A percentile compares a stretch with the other conserved stretches of the same genome.
These are phyloP conservation scores for Citrus trifoliata DNA, from an alignment of 345 rosid species.

Conservation along the genomic window DNA sequence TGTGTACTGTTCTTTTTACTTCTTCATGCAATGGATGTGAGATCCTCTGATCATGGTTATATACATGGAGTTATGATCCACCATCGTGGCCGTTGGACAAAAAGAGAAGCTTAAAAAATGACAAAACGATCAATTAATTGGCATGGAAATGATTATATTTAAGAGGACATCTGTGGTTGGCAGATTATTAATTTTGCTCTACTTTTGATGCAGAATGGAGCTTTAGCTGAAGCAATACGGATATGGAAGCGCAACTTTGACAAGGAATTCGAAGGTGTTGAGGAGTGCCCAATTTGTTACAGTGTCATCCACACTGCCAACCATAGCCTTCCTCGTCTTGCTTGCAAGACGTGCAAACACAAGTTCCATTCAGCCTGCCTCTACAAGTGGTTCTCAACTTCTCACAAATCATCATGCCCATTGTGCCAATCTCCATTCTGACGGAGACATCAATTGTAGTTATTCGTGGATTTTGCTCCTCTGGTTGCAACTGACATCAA, in stretches of 20 bases:
- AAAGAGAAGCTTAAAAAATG: background rate
- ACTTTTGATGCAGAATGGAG: slow-evolving; percentile 72
- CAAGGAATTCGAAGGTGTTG: slow-evolving; percentile 96
- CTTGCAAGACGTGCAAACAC: slow-evolving; percentile 93
- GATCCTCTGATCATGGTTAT: background rate
- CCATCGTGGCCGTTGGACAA: background rate
- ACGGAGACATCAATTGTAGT: slow-evolving; percentile 7
- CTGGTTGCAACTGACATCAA: background rate
- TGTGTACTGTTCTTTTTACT: slow-evolving; percentile 8
- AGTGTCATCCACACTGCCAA: slow-evolving; percentile 89
- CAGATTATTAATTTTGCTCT: background rate
- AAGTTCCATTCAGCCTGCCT: slow-evolving; percentile 91
- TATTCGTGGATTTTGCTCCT: background rate
- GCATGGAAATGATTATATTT: background rate
- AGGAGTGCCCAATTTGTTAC: slow-evolving; percentile 98
- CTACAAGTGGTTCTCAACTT: slow-evolving; percentile 92
- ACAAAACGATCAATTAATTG: background rate
- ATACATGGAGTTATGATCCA: background rate
- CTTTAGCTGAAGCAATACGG: slow-evolving; percentile 86
- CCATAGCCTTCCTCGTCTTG: slow-evolving; percentile 91
- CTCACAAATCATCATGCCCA: slow-evolving; percentile 88
- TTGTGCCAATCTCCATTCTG: slow-evolving; percentile 93
- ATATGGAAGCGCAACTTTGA: slow-evolving; percentile 93
- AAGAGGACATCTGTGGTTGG: background rate
- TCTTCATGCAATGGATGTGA: background rate